Evolutionary conservation across 371 early-diverging fungal species (phyloP).

Genomic region (Catenaria anguillulae): DNA sequence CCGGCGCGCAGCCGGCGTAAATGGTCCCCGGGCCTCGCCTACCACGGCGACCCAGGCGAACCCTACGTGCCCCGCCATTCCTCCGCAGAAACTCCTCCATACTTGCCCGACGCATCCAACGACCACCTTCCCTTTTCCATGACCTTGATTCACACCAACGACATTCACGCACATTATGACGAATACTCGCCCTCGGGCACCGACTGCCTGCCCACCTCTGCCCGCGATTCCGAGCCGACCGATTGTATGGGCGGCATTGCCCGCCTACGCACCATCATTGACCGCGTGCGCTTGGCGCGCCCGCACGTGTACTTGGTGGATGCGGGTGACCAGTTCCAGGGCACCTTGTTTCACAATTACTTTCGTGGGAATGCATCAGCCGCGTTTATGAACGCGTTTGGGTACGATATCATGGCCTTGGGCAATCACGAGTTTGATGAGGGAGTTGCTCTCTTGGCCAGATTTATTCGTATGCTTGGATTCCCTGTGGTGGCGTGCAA

Average conservation of each 20-base stretch:
- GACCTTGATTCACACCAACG: too few relatives aligned
- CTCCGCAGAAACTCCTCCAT: too few relatives aligned
- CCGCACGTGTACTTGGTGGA: slow-evolving; percentile 38
- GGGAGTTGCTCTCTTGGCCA: slow-evolving; percentile 34
- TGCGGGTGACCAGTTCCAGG: slow-evolving; percentile 50
- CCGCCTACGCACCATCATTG: slow-evolving; percentile 35
- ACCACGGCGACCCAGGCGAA: too few relatives aligned
- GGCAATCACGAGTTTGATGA: slow-evolving; percentile 32
- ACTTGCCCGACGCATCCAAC: too few relatives aligned
- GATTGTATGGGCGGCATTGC: slow-evolving; percentile 45
- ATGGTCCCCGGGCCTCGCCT: too few relatives aligned
- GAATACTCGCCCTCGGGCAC: too few relatives aligned
- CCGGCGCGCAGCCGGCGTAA: too few relatives aligned
- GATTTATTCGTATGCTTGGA: slow-evolving; percentile 30
- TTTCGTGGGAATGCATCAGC: slow-evolving; percentile 31
- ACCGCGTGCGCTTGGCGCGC: slow-evolving; percentile 23
- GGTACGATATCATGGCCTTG: background rate
- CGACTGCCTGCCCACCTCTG: too few relatives aligned
- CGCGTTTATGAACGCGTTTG: slow-evolving; percentile 31
- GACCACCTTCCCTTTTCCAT: too few relatives aligned
- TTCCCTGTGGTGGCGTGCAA: slow-evolving; percentile 53
- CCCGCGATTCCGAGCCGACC: slow-evolving; percentile 18
- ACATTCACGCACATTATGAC: too few relatives aligned
- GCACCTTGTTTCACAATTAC: slow-evolving; percentile 3
- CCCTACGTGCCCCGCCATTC: too few relatives aligned